These are phyloP conservation scores for Mucuna pruriens DNA, from an alignment of 306 rosid genomes.

Conservation along the genomic window DNA sequence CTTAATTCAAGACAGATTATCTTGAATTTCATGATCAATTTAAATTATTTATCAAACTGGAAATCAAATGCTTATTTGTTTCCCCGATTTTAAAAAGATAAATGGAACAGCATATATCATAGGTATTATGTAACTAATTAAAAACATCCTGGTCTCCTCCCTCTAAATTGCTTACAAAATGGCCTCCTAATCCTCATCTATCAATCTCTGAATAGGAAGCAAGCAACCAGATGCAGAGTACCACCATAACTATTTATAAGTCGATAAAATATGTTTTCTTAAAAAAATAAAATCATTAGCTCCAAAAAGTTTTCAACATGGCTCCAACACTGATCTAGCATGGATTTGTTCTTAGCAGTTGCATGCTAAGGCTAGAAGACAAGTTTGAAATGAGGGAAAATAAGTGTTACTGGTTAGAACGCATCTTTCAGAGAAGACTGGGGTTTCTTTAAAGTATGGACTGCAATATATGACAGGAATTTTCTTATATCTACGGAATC, in stretches of 20 bases:
- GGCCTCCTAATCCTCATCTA: neutral
- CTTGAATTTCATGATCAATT: neutral
- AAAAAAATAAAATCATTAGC: neutral
- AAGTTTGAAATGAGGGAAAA: neutral
- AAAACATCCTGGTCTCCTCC: neutral
- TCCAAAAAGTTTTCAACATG: slow-evolving; percentile 8
- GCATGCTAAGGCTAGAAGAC: neutral
- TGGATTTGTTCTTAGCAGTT: neutral
- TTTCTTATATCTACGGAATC: neutral
- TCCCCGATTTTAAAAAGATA: neutral
- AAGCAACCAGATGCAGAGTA: neutral
- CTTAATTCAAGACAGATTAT: neutral
- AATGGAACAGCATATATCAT: neutral
- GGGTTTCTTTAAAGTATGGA: neutral
- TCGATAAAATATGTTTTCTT: neutral
- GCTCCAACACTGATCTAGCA: neutral
- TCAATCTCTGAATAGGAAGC: neutral
- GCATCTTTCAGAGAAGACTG: neutral
- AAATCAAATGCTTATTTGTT: neutral
- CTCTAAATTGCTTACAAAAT: neutral
- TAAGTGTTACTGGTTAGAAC: neutral
- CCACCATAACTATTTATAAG: neutral
- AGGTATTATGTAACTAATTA: neutral
- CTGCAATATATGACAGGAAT: neutral
- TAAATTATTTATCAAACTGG: neutral